These are phyloP conservation scores for Styphnolobium japonicum DNA, from an alignment of 306 rosid genomes.

Conservation along the genomic window DNA sequence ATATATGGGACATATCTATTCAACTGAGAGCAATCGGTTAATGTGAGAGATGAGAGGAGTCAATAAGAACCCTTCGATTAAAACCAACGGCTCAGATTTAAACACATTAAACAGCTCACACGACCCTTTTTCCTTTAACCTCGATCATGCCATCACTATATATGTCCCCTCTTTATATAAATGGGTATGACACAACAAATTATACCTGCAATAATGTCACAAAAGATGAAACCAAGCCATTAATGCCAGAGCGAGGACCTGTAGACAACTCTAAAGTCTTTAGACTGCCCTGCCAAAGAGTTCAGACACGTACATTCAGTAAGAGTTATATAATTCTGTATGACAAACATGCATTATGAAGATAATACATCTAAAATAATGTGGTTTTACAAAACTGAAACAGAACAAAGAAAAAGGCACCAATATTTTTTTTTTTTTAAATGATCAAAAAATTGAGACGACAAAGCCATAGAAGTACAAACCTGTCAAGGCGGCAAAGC, in stretches of 20 bases:
- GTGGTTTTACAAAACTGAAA: not conserved
- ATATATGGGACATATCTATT: not conserved
- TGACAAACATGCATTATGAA: not conserved
- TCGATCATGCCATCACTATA: no score
- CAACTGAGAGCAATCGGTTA: not conserved
- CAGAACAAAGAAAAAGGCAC: not conserved
- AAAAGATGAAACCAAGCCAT: slow-evolving; percentile 57
- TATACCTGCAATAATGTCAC: slow-evolving; percentile 55
- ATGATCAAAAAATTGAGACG: not conserved
- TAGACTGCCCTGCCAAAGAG: slow-evolving; percentile 60
- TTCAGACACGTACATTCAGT: not conserved
- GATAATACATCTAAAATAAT: not conserved
- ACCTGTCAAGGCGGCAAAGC: slow-evolving; percentile 61
- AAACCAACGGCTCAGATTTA: no score
- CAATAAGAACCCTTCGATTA: not conserved
- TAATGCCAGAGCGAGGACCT: slow-evolving; percentile 42
- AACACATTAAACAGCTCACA: no score
- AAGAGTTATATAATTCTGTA: not conserved
- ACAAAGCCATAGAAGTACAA: slow-evolving; percentile 24
- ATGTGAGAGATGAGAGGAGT: not conserved
- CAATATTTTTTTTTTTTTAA: not conserved
- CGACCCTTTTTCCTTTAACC: no score
- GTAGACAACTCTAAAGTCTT: slow-evolving; percentile 42
- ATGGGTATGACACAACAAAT: not conserved
- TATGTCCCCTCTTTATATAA: not conserved